Evolutionary conservation across 2,329 filamentous ascomycete species (phyloP).

Genomic region (Gnomoniopsis smithogilvyi): DNA sequence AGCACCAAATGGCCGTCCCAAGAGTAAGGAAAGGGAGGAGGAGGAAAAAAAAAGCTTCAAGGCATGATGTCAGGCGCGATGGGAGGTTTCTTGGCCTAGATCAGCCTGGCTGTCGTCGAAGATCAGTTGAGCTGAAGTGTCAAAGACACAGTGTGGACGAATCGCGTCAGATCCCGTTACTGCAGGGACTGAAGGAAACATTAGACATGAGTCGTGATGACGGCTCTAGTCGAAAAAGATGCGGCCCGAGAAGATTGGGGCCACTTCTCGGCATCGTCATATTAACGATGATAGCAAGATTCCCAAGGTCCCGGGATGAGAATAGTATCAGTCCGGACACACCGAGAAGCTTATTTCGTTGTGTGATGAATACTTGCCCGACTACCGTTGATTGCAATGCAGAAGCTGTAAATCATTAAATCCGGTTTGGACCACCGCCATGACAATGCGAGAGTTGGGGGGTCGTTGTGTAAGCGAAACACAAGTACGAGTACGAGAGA

Average conservation of each 20-base stretch:
- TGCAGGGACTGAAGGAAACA: not conserved
- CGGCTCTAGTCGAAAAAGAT: not conserved
- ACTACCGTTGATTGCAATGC: too few species aligned
- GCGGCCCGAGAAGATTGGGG: not conserved
- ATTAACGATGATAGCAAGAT: not conserved
- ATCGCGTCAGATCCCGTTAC: not conserved
- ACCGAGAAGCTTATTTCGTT: too few species aligned
- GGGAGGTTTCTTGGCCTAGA: not conserved
- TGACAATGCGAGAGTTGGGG: too few species aligned
- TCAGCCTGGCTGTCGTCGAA: not conserved
- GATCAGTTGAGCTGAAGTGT: not conserved
- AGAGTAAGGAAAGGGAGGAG: too few species aligned
- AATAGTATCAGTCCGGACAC: not conserved
- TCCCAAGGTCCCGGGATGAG: not conserved
- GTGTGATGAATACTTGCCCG: too few species aligned
- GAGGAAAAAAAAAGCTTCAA: too few species aligned
- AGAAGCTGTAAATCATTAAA: too few species aligned
- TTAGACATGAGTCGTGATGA: not conserved
- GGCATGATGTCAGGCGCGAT: too few species aligned
- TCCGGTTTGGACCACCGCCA: too few species aligned
- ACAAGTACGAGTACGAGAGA: too few species aligned
- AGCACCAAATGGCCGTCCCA: too few species aligned
- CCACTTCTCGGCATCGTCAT: not conserved
- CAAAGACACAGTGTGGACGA: not conserved
- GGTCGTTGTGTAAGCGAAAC: too few species aligned